Evolutionary conservation across 202 grass and related monocot genomes (phyloP).

Genomic region (Bolboschoenoplectus hybrid): DNA sequence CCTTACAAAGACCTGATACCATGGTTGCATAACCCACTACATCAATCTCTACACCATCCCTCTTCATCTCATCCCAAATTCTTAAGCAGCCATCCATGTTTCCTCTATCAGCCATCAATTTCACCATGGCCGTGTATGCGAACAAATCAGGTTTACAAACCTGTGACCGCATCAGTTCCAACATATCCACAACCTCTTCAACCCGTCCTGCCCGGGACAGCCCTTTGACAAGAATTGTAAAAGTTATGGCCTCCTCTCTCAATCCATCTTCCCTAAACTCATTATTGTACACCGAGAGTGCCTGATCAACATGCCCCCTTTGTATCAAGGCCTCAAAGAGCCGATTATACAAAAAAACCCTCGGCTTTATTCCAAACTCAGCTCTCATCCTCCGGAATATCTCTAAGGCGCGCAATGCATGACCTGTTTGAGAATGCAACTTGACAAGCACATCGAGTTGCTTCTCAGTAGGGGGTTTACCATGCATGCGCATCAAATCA

Average conservation of each 20-base stretch:
- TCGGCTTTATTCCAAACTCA: slow-evolving; percentile 60
- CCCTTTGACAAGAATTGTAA: slow-evolving; percentile 69
- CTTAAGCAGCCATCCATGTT: slow-evolving; percentile 75
- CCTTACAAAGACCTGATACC: slow-evolving; percentile 62
- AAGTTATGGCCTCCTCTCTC: slow-evolving; percentile 67
- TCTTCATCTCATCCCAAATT: slow-evolving; percentile 81
- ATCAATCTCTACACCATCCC: slow-evolving; percentile 61
- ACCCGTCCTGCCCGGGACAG: slow-evolving; percentile 48
- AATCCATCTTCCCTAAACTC: slow-evolving; percentile 57
- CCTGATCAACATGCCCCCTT: slow-evolving; percentile 52
- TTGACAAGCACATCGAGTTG: slow-evolving; percentile 80
- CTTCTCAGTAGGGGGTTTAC: slow-evolving; percentile 61
- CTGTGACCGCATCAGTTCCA: slow-evolving; percentile 57
- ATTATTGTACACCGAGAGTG: slow-evolving; percentile 60
- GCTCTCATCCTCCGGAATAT: slow-evolving; percentile 55
- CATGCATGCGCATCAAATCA: slow-evolving; percentile 78
- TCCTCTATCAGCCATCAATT: slow-evolving; percentile 58
- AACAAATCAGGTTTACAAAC: slow-evolving; percentile 75
- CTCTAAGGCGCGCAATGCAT: slow-evolving; percentile 64
- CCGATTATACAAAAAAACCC: slow-evolving; percentile 73
- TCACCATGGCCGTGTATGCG: slow-evolving; percentile 73
- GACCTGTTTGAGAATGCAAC: slow-evolving; percentile 61
- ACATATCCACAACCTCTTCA: slow-evolving; percentile 53
- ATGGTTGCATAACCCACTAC: slow-evolving; percentile 67
- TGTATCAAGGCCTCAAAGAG: slow-evolving; percentile 59